Evolutionary conservation across 352 stramenopile species (phyloP).

Genomic region (Globisporangium okanoganense): DNA sequence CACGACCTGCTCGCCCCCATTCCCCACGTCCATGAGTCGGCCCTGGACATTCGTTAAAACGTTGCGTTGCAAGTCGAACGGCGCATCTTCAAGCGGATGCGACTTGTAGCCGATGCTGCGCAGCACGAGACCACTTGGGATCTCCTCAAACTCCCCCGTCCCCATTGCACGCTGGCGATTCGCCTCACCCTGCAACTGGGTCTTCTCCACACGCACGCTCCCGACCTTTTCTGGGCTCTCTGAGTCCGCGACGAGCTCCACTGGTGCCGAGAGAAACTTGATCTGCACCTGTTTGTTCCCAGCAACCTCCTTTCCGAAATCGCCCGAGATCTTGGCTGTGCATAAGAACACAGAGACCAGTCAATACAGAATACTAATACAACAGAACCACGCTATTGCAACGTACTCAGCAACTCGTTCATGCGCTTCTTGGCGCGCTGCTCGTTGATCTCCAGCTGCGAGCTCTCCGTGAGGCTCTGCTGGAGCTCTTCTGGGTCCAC

Average conservation of each 20-base stretch:
- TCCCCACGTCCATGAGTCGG: slow-evolving; percentile 43
- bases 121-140: slow-evolving; percentile 76
- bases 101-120: slow-evolving; percentile 93
- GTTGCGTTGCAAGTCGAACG: slow-evolving; percentile 79
- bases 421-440: slow-evolving; percentile 83
- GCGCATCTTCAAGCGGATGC: slow-evolving; percentile 56
- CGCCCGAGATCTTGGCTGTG: slow-evolving; percentile 38
- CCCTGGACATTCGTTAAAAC: slow-evolving; percentile 63
- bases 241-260: slow-evolving; percentile 57
- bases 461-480: slow-evolving; percentile 79
- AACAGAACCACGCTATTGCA: not conserved
- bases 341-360: not conserved
- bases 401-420: slow-evolving; percentile 63
- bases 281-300: slow-evolving; percentile 67
- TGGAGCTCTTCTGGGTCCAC: slow-evolving; percentile 88
- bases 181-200: slow-evolving; percentile 77
- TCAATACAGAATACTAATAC: not conserved
- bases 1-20: slow-evolving; percentile 28
- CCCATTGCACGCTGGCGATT: slow-evolving; percentile 79
- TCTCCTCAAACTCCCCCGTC: slow-evolving; percentile 83
- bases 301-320: slow-evolving; percentile 24
- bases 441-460: slow-evolving; percentile 84
- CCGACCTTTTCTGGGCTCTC: slow-evolving; percentile 48
- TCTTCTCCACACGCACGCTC: slow-evolving; percentile 86
- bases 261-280: slow-evolving; percentile 90